These are phyloP conservation scores for Citrus cavaleriei DNA, from an alignment of 345 rosid species.

Conservation along the genomic window DNA sequence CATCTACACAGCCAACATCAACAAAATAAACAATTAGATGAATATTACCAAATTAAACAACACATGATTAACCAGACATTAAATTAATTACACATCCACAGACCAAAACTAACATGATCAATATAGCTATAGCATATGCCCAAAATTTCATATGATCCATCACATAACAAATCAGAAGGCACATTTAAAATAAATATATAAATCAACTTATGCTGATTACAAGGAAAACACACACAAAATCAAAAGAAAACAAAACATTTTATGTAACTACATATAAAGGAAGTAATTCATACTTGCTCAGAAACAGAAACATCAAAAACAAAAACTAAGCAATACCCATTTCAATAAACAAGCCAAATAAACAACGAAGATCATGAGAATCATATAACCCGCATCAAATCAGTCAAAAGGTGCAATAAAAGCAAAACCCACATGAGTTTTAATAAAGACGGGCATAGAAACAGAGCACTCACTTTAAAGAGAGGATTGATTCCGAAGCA, in stretches of 20 bases:
- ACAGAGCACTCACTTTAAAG: slow-evolving; percentile 22
- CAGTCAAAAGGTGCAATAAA: not conserved
- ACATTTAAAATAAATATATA: not conserved
- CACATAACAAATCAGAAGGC: not conserved
- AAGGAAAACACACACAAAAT: not conserved
- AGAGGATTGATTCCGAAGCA: slow-evolving; percentile 1
- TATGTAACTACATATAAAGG: not conserved
- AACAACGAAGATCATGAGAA: not conserved
- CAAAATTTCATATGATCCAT: slow-evolving; percentile 1
- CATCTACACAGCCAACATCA: slow-evolving; percentile 32
- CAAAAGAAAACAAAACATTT: not conserved
- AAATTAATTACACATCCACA: not conserved
- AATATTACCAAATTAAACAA: not conserved
- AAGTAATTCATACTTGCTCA: not conserved
- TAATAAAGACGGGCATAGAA: not conserved
- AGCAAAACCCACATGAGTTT: slow-evolving; percentile 6
- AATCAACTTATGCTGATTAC: not conserved
- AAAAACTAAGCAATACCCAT: slow-evolving; percentile 1
- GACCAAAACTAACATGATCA: not conserved
- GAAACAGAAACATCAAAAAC: not conserved
- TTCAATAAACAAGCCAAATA: not conserved
- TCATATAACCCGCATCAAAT: not conserved
- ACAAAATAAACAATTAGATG: not conserved
- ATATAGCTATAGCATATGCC: not conserved
- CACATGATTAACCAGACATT: not conserved